Base-by-base conservation (phyloP, 108 stramenopile species). In the Cyclotella atomus region DNA sequence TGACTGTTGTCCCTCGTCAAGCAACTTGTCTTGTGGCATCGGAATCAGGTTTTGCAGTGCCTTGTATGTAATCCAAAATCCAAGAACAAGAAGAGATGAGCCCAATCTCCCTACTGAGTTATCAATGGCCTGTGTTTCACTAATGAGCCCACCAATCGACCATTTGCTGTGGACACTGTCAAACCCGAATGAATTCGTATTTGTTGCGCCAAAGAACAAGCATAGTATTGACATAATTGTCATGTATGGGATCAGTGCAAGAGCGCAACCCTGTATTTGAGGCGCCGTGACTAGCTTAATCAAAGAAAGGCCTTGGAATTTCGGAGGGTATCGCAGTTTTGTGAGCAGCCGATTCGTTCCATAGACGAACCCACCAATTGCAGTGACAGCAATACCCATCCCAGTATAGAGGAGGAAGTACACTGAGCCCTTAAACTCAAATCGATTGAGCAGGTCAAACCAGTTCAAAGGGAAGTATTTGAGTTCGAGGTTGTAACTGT, bases 261-360 rank as follows among this genome's bases (percentile, higher is more conserved):
- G 47, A 6, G 73, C 15, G 3, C 73, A 71, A n/a, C 95, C 95
- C 44, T 78, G 67, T 9, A 88, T 33, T 3, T 92, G 87, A 1
- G 93, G 86, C 49, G 77, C 72, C 36, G 87, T 59, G 21, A 95
- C 41, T 23, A 87, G 85, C 45, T 85, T 66, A 43, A 87, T 79
- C 8, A 96, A 47, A 16, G 81, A 68, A 6, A 55, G 54, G 45
- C 85, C 82, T 46, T 87, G 88, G 75, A 95, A 95, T 8, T 55
- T 44, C 1, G 95, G 95, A 28, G 94, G 92, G 66, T 92, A 83
- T 23, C 90, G 77, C 15, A 96, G 65, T 69, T 89, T 92, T 10
- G 95, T 95, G 9, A 91, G 55, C 0, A 94, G 53, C 20, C 92
- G 84, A 38, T 93, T 92, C 61, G 88, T 53, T 24, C 49, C 82